Conservation (phyloP, 2,329 filamentous ascomycete species). For the Venturia carpophila region DNA sequence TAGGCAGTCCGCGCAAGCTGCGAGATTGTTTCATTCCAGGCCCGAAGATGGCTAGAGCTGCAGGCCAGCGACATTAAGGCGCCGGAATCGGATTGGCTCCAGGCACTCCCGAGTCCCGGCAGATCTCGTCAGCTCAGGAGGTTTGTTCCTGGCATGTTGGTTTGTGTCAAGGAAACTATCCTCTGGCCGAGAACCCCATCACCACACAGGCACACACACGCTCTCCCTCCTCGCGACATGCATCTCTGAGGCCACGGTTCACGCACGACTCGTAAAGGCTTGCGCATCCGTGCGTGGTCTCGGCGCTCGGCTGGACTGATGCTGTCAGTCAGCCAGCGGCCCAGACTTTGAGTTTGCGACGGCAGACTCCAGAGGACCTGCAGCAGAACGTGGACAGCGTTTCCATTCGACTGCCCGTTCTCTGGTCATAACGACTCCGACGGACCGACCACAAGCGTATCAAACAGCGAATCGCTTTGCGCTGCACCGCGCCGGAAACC, state of each 20-base stretch:
- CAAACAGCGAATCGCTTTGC: slow-evolving; percentile 3
- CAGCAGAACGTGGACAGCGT: neutral
- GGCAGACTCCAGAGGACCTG: neutral
- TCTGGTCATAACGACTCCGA: neutral
- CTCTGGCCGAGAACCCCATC: neutral
- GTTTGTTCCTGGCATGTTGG: neutral
- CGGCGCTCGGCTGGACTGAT: neutral
- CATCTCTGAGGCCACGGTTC: neutral
- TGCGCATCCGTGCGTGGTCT: neutral
- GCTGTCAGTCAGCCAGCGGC: neutral
- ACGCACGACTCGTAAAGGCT: neutral
- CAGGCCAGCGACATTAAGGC: neutral
- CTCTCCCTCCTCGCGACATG: neutral
- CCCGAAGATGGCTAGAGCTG: neutral
- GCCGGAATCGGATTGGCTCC: slow-evolving; percentile 1
- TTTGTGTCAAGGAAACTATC: neutral
- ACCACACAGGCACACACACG: neutral
- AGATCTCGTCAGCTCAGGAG: slow-evolving; percentile 6
- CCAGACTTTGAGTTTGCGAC: neutral
- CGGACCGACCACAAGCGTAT: neutral
- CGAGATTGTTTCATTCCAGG: slow-evolving; percentile 1
- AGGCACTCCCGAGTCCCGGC: slow-evolving; percentile 11
- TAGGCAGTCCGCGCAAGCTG: neutral
- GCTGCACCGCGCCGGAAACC: neutral
- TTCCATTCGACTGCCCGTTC: no score